Percentiles rank a stretch among this genome's conserved stretches.
phyloP scores from a whole-genome alignment of 805 yeast species.

The Yarrowia divulgata region DNA sequence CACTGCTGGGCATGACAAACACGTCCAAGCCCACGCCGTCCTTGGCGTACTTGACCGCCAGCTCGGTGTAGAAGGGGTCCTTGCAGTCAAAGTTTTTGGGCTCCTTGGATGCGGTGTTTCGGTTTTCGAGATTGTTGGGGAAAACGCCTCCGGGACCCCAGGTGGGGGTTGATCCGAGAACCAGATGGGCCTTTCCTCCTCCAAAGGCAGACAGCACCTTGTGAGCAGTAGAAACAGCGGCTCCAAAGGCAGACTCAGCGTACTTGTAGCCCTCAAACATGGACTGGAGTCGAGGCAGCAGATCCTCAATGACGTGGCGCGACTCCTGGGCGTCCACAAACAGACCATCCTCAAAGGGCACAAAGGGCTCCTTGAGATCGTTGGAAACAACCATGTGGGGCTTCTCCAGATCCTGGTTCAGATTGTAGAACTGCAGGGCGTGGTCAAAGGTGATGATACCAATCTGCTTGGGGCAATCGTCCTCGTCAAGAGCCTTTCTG shows the following conservation, averaged over 20 bases:
- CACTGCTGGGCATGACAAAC: conserved; percentile 67
- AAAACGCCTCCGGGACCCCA: conserved; percentile 61
- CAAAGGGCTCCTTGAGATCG: conserved; percentile 78
- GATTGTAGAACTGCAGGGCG: conserved; percentile 72
- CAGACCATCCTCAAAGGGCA: conserved; percentile 78
- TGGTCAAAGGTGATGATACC: conserved; percentile 81
- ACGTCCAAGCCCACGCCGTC: conserved; percentile 78
- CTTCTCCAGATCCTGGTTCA: conserved; percentile 62
- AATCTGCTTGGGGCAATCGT: conserved; percentile 56
- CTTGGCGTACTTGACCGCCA: conserved; percentile 63
- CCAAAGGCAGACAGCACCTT: conserved; percentile 66
- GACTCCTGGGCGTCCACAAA: conserved; percentile 81
- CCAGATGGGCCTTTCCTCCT: conserved; percentile 74
- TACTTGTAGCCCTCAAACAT: conserved; percentile 52
- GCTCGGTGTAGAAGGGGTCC: conserved; percentile 64
- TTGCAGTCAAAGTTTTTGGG: conserved; percentile 65
- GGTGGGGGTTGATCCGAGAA: conserved; percentile 74
- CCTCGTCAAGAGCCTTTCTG: conserved; percentile 58
- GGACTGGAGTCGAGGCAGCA: conserved; percentile 67
- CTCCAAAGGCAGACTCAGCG: conserved; percentile 77
- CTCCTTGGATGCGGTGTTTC: conserved; percentile 53
- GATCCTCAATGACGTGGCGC: conserved; percentile 66
- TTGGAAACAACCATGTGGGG: conserved; percentile 67
- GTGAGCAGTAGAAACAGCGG: conserved; percentile 75
- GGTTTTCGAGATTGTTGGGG: conserved; percentile 32